Base-by-base conservation (phyloP, 352 stramenopile genomes). In the Pythium brachiatum region DNA sequence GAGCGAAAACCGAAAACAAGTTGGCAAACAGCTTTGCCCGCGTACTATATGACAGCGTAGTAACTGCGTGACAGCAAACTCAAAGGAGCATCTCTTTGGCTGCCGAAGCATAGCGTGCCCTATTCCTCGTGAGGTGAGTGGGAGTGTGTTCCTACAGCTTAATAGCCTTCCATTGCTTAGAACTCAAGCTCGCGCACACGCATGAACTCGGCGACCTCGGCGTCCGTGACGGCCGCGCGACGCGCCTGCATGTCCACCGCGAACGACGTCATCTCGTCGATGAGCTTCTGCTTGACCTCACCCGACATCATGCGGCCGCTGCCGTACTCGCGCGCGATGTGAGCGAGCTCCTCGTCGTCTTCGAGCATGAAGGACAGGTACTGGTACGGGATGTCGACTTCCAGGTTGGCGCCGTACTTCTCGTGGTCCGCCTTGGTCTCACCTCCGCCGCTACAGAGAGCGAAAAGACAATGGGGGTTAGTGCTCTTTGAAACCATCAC, bases 321-420 rank as follows among this genome's bases (percentile, higher is more conserved):
- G 50, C 88, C 89, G 75, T 99, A 99, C 62, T 99, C 92, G n/a
- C 81, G 68, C 18, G 85, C 96, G 65, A 98, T 97, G 54, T 88
- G 75, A 23, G 74, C 86, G 52, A 99, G 83, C 75, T 99, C 88
- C 11, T 98, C 95, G 67, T 99, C 97, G 69, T 99, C 97, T 66
- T 99, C 97, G 46, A 99, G 82, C 80, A 99, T 99, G 78, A 99
- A 99, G 41, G 84, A 92, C 48, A 99, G 74, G 87, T 98, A 99
- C 82, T 99, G 96, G 76, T 98, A 99, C 39, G 94, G 86, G 39
- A 99, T 98, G 75, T 99, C 98, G 7, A 98, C 88, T 31, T 99
- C 95, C 34, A 99, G 77, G 81, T 99, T 98, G 31, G 98, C 98
- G 44, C 98, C 98, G 50, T 98, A 92, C 66, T 99, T 96, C 67